Percentiles rank a stretch among this genome's conserved stretches.
Evolutionary conservation across 768 basidiomycete species (phyloP).

Genomic region (Paxillus involutus): DNA sequence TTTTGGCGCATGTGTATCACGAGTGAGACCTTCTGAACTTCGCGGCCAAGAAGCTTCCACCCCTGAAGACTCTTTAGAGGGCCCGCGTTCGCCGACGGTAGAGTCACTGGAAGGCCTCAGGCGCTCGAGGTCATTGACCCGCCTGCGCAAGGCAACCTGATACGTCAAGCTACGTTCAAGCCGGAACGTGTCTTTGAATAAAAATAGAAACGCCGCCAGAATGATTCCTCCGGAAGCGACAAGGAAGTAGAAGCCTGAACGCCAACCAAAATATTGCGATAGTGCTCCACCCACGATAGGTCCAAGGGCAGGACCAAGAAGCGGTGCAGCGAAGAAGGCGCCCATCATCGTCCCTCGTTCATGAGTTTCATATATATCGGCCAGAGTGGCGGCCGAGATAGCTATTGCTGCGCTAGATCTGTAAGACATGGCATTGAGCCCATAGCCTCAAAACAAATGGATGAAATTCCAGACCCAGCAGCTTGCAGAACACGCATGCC

Average conservation of each 20-base stretch:
- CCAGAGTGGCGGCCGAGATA: slow-evolving; percentile 76
- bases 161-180: slow-evolving; percentile 80
- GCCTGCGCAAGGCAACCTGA: slow-evolving; percentile 58
- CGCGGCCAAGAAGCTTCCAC: slow-evolving; percentile 11
- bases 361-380: slow-evolving; percentile 73
- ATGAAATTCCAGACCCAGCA: slow-evolving; percentile 46
- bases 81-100: slow-evolving; percentile 13
- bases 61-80: slow-evolving; percentile 6
- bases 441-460: background rate
- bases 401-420: slow-evolving; percentile 68
- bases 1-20: slow-evolving; percentile 12
- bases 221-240: slow-evolving; percentile 57
- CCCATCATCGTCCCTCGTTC: slow-evolving; percentile 83
- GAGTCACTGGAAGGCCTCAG: slow-evolving; percentile 23
- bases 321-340: slow-evolving; percentile 75
- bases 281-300: slow-evolving; percentile 72
- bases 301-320: slow-evolving; percentile 72
- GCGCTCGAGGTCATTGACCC: slow-evolving; percentile 26
- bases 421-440: slow-evolving; percentile 7
- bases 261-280: slow-evolving; percentile 71
- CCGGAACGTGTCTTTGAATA: slow-evolving; percentile 84
- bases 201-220: slow-evolving; percentile 55
- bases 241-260: slow-evolving; percentile 83
- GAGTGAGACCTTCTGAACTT: slow-evolving; percentile 26
- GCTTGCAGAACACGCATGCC: slow-evolving; percentile 72